A percentile compares a stretch with the other conserved stretches of the same genome.
Conservation (phyloP, 2,329 filamentous ascomycete species). For the Fusarium sulawesiense region DNA sequence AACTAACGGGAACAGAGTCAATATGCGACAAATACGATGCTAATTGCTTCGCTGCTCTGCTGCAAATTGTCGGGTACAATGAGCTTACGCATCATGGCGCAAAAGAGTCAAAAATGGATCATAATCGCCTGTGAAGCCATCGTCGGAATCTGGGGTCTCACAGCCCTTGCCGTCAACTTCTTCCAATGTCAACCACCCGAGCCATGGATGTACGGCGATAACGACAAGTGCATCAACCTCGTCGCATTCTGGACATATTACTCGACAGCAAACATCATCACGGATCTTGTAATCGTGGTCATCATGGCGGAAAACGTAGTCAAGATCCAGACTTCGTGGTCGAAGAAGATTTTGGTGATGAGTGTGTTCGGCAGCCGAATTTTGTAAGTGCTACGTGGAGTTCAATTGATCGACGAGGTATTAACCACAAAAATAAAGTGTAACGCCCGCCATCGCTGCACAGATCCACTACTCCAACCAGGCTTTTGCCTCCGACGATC, state of each 20-base stretch:
- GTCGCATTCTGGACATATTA: slow-evolving; percentile 45
- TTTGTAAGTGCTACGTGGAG: slow-evolving; percentile 36
- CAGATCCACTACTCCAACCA: slow-evolving; percentile 44
- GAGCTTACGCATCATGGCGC: slow-evolving; percentile 42
- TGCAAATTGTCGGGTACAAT: slow-evolving; percentile 46
- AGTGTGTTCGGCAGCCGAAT: slow-evolving; percentile 48
- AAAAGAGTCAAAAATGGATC: slow-evolving; percentile 37
- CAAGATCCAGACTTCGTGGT: slow-evolving; percentile 46
- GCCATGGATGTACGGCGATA: slow-evolving; percentile 46
- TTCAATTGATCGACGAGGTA: background rate
- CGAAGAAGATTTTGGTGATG: slow-evolving; percentile 47
- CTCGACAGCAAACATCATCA: slow-evolving; percentile 47
- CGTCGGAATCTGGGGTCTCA: slow-evolving; percentile 41
- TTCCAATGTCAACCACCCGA: slow-evolving; percentile 45
- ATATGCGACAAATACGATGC: slow-evolving; percentile 44
- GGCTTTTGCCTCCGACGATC: slow-evolving; percentile 39
- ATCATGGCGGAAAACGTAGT: slow-evolving; percentile 46
- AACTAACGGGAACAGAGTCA: slow-evolving; percentile 37
- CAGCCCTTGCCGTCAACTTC: slow-evolving; percentile 42
- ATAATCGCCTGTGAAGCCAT: slow-evolving; percentile 35
- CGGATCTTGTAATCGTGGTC: slow-evolving; percentile 44
- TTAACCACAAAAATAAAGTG: slow-evolving; percentile 17
- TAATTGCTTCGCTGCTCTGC: slow-evolving; percentile 42
- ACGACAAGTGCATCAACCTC: slow-evolving; percentile 38
- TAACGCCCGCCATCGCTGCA: slow-evolving; percentile 45